These are phyloP conservation scores for Aristolochia californica DNA, from an alignment of 164 flowering plant genomes.

Conservation along the genomic window DNA sequence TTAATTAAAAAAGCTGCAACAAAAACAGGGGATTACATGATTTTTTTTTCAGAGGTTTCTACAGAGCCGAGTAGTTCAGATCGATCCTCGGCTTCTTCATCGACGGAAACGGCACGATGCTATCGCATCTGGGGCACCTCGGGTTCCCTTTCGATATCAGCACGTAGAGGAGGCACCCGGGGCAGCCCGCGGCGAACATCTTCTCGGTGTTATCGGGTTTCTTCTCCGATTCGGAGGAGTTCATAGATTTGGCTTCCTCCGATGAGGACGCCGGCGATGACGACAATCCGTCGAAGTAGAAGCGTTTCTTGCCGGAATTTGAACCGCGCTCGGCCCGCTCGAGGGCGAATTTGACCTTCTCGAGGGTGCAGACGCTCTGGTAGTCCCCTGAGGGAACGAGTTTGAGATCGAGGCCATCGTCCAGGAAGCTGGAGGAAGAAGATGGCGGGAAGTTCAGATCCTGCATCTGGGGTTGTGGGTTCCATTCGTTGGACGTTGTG, in stretches of 20 bases:
- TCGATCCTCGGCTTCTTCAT: conserved; percentile 61
- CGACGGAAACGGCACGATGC: conserved; percentile 33
- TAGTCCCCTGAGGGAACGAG: conserved; percentile 31
- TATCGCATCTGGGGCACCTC: conserved; percentile 61
- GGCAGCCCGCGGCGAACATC: conserved; percentile 58
- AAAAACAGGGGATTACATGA: background rate
- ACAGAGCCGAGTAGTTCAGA: conserved; percentile 28
- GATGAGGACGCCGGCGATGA: conserved; percentile 29
- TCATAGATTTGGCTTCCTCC: background rate
- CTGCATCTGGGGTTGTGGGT: conserved; percentile 8
- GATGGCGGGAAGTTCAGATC: conserved; percentile 18
- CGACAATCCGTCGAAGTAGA: conserved; percentile 10
- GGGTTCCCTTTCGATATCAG: conserved; percentile 52
- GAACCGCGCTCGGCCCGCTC: conserved; percentile 53
- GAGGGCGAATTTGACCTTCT: conserved; percentile 80
- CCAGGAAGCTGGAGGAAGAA: conserved; percentile 18
- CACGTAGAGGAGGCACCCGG: conserved; percentile 62
- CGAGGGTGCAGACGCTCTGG: conserved; percentile 82
- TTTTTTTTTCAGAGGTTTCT: background rate
- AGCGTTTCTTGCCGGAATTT: conserved; percentile 22
- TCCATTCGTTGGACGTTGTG: conserved; percentile 10
- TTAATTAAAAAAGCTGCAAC: too few species aligned
- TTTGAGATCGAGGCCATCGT: conserved; percentile 46
- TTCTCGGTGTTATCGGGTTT: background rate
- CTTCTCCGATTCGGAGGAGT: background rate